A percentile compares a stretch with the other conserved stretches of the same genome.
Conservation (phyloP, 495 filamentous ascomycete species). For the Hypoxylon crocopeplum region DNA sequence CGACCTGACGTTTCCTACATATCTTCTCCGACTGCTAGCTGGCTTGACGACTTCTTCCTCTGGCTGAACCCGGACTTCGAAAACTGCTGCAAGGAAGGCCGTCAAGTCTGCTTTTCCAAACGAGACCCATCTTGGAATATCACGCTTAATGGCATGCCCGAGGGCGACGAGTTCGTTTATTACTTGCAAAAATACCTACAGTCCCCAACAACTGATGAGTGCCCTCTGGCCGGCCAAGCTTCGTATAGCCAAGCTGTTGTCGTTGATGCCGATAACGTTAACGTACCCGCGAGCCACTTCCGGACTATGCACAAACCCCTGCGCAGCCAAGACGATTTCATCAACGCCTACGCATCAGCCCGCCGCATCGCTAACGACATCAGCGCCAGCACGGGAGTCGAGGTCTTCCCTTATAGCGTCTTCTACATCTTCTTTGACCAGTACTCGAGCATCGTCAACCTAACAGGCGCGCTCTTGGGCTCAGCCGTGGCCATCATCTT, state of each 20-base stretch:
- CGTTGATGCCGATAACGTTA: conserved; percentile 68
- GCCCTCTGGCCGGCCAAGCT: conserved; percentile 86
- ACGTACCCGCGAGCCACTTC: conserved; percentile 86
- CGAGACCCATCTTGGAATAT: conserved; percentile 85
- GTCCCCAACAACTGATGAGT: conserved; percentile 79
- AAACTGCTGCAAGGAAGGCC: conserved; percentile 73
- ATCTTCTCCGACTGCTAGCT: conserved; percentile 88
- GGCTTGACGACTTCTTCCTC: conserved; percentile 95
- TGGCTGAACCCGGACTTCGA: conserved; percentile 91
- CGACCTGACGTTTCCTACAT: conserved; percentile 89
- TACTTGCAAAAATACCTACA: conserved; percentile 84
- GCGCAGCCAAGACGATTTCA: conserved; percentile 90
- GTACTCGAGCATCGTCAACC: conserved; percentile 80
- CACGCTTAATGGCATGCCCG: conserved; percentile 87
- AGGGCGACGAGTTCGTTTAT: conserved; percentile 85
- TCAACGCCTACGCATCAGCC: conserved; percentile 85
- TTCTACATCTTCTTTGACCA: conserved; percentile 99
- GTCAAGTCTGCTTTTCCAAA: conserved; percentile 75
- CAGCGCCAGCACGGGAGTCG: conserved; percentile 67
- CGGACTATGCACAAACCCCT: conserved; percentile 86
- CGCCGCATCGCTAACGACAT: conserved; percentile 84
- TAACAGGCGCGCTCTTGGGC: conserved; percentile 80
- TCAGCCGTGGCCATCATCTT: conserved; percentile 86
- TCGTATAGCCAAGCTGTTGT: conserved; percentile 87
- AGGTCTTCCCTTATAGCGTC: conserved; percentile 93